Conservation (phyloP, 768 basidiomycete species). For the Russula virescens region DNA sequence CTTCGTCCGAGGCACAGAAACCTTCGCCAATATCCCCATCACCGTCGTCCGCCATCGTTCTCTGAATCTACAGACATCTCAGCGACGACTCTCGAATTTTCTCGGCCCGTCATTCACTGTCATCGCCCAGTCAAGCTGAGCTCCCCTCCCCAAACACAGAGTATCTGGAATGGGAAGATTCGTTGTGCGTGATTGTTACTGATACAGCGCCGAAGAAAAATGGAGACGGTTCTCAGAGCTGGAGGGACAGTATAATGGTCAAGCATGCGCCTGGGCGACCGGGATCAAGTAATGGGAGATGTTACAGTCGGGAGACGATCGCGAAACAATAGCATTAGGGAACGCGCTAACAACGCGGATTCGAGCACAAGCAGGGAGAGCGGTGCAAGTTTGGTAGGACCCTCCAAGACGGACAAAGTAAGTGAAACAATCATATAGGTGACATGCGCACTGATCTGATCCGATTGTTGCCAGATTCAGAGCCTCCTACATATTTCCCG, state of each 20-base stretch:
- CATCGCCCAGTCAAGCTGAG: constrained; percentile 54
- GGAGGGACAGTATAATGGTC: constrained; percentile 76
- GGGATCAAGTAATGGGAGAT: constrained; percentile 55
- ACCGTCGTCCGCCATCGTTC: constrained; percentile 42
- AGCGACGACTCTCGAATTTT: constrained; percentile 53
- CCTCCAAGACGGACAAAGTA: constrained; percentile 20
- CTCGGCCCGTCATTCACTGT: constrained; percentile 56
- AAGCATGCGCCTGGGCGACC: constrained; percentile 62
- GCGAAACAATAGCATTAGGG: constrained; percentile 68
- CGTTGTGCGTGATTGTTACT: constrained; percentile 24
- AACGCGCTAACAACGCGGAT: constrained; percentile 63
- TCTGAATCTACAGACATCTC: constrained; percentile 37
- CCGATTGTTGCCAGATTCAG: constrained; percentile 10
- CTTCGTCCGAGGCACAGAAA: constrained; percentile 43
- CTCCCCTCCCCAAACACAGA: constrained; percentile 43
- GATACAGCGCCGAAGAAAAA: constrained; percentile 46
- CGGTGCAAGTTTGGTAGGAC: constrained; percentile 25
- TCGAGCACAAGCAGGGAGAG: constrained; percentile 24
- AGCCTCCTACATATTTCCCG: constrained; percentile 36
- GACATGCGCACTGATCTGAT: background rate
- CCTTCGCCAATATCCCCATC: constrained; percentile 44
- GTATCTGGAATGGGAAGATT: constrained; percentile 28
- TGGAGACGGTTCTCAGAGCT: constrained; percentile 48
- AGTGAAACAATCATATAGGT: background rate
- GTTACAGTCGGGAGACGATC: constrained; percentile 72